Conservation (phyloP, 805 yeast genomes). For the Lachancea kluyveri region DNA sequence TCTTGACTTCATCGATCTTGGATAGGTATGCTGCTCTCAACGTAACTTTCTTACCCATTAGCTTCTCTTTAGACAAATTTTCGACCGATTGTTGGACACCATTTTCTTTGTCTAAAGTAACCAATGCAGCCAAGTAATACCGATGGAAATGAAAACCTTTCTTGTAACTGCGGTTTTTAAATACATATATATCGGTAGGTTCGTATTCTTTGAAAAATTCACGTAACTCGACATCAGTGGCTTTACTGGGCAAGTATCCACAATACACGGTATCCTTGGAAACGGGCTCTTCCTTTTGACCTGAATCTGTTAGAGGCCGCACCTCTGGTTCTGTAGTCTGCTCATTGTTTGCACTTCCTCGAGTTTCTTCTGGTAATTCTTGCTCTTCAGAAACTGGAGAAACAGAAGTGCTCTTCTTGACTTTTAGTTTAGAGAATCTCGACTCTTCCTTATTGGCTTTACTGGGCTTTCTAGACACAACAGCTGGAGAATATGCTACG, state of each 20-base stretch:
- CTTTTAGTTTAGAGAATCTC: slow-evolving; percentile 1
- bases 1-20: slow-evolving; percentile 40
- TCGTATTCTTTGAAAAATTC: slow-evolving; percentile 38
- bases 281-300: slow-evolving; percentile 7
- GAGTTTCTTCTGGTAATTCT: not conserved
- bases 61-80: slow-evolving; percentile 32
- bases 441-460: not conserved
- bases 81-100: slow-evolving; percentile 40
- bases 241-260: slow-evolving; percentile 34
- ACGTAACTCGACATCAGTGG: slow-evolving; percentile 40
- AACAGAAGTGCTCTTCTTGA: not conserved
- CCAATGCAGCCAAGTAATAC: slow-evolving; percentile 45
- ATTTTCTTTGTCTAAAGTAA: slow-evolving; percentile 38
- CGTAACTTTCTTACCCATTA: slow-evolving; percentile 32
- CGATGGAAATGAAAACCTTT: slow-evolving; percentile 27
- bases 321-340: slow-evolving; percentile 1
- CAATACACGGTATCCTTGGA: slow-evolving; percentile 44
- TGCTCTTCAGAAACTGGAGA: not conserved
- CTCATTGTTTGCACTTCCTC: slow-evolving; percentile 1
- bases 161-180: slow-evolving; percentile 32
- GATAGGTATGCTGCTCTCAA: slow-evolving; percentile 37
- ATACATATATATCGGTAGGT: slow-evolving; percentile 44
- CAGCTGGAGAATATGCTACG: slow-evolving; percentile 35
- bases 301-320: not conserved
- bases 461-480: slow-evolving; percentile 14